These are phyloP conservation scores for Suillus weaverae DNA, from an alignment of 768 basidiomycete genomes.

Conservation along the genomic window DNA sequence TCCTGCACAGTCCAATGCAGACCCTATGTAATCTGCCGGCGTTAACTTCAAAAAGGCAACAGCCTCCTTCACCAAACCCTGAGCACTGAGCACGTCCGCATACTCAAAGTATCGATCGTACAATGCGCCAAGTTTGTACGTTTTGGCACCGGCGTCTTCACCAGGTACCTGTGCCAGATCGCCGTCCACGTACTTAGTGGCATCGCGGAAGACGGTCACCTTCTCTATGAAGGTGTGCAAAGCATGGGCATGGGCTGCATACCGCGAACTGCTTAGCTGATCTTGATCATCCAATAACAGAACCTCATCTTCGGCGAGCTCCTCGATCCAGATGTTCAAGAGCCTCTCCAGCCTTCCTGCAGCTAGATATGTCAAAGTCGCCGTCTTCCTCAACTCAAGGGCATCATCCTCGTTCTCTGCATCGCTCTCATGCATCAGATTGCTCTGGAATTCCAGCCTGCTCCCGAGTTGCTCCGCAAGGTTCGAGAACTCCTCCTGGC, in stretches of 20 bases:
- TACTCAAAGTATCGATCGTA: constrained; percentile 97
- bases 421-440: constrained; percentile 48
- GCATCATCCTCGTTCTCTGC: constrained; percentile 34
- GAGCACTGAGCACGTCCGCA: constrained; percentile 85
- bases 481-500: constrained; percentile 77
- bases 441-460: constrained; percentile 84
- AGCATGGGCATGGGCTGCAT: constrained; percentile 80
- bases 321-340: constrained; percentile 89
- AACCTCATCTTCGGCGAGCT: constrained; percentile 83
- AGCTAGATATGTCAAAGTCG: constrained; percentile 91
- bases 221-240: constrained; percentile 96
- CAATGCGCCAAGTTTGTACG: constrained; percentile 80
- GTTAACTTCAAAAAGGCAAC: constrained; percentile 76
- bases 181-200: constrained; percentile 74
- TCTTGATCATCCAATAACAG: constrained; percentile 42
- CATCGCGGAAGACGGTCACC: constrained; percentile 89
- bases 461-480: constrained; percentile 91
- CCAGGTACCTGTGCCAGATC: constrained; percentile 52
- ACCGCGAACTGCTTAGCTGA: constrained; percentile 50
- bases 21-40: constrained; percentile 75
- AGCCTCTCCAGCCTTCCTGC: constrained; percentile 86
- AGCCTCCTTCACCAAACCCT: constrained; percentile 87
- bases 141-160: constrained; percentile 44
- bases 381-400: constrained; percentile 73
- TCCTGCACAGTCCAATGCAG: constrained; percentile 42